These are phyloP conservation scores for Ziziphus jujuba DNA, from an alignment of 306 rosid genomes.

Conservation along the genomic window DNA sequence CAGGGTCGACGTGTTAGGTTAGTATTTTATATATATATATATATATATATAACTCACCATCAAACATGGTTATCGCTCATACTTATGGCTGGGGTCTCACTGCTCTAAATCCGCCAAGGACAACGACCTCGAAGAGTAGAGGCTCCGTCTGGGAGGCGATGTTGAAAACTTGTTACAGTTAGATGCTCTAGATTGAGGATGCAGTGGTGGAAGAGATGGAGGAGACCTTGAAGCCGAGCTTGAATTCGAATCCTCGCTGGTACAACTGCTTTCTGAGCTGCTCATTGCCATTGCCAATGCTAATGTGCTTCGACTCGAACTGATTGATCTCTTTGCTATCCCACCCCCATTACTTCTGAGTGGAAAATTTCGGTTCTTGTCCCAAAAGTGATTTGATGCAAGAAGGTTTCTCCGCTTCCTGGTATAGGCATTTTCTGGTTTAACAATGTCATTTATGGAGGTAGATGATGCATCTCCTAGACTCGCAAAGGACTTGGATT, in stretches of 20 bases:
- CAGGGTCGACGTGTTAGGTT: neutral
- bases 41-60: conserved; percentile 22
- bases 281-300: conserved; percentile 76
- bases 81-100: conserved; percentile 38
- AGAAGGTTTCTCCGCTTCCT: conserved; percentile 68
- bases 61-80: conserved; percentile 9
- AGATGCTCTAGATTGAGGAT: conserved; percentile 32
- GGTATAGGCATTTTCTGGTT: conserved; percentile 78
- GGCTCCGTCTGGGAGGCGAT: conserved; percentile 23
- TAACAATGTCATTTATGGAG: conserved; percentile 58
- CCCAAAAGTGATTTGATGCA: conserved; percentile 58
- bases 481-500: conserved; percentile 77
- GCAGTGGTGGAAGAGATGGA: conserved; percentile 50
- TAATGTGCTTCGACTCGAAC: conserved; percentile 62
- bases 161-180: conserved; percentile 16
- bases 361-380: conserved; percentile 55
- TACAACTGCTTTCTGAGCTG: conserved; percentile 57
- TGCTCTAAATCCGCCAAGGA: conserved; percentile 69
- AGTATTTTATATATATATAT: conserved; percentile 6
- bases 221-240: conserved; percentile 37
- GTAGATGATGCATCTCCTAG: conserved; percentile 55
- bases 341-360: conserved; percentile 58
- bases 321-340: conserved; percentile 70
- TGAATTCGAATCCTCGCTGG: conserved; percentile 64
- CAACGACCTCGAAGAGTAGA: conserved; percentile 48